These are phyloP conservation scores for Penicillium sumatraense DNA, from an alignment of 2,329 filamentous ascomycete species.

Conservation along the genomic window DNA sequence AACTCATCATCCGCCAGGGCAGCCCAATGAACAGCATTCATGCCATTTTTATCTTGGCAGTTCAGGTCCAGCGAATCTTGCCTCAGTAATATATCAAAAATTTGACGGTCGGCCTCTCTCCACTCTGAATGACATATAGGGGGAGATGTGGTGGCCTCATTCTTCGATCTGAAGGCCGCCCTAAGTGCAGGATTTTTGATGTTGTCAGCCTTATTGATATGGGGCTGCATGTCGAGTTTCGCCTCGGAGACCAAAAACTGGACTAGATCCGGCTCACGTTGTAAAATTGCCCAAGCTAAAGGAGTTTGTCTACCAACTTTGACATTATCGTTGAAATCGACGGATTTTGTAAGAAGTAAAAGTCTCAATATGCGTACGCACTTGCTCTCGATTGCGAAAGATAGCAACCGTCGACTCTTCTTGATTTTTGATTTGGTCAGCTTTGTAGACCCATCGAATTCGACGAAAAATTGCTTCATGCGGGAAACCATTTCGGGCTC, in stretches of 20 bases:
- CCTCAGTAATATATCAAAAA: background rate
- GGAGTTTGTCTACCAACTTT: background rate
- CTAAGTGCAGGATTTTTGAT: background rate
- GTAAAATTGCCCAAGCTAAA: background rate
- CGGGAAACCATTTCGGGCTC: background rate
- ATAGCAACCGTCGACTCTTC: background rate
- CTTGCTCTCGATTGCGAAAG: background rate
- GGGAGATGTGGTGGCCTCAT: too few species aligned
- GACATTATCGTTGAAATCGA: background rate
- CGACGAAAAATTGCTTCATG: background rate
- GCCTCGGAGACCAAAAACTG: background rate
- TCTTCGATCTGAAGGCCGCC: background rate
- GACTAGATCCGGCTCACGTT: background rate
- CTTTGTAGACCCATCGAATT: background rate
- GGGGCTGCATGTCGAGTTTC: background rate
- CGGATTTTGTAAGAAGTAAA: background rate
- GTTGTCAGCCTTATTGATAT: background rate
- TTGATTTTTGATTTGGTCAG: background rate
- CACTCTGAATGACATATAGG: too few species aligned
- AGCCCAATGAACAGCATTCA: slow-evolving; percentile 1
- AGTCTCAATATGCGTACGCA: background rate
- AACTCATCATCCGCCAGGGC: background rate
- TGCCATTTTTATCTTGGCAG: background rate
- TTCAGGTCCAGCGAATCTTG: background rate
- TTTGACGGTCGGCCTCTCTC: background rate